Evolutionary conservation across 495 filamentous ascomycete genomes (phyloP).

Genomic region (Hypoxylon lienhwacheense): DNA sequence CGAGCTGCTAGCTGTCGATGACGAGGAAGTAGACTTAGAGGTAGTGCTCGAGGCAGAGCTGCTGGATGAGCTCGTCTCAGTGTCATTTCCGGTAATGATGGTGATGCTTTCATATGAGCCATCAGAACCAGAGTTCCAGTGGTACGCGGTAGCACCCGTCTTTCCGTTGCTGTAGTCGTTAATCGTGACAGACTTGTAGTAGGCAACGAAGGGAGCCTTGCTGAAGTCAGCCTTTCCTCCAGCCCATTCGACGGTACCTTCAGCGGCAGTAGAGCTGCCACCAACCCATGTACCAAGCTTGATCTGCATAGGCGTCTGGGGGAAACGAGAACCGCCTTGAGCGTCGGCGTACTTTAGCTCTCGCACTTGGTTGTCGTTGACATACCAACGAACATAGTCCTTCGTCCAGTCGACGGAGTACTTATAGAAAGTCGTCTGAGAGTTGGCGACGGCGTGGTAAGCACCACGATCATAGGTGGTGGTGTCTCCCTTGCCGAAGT

Average conservation of each 20-base stretch:
- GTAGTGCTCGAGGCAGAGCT: slow-evolving; percentile 27
- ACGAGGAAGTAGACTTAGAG: slow-evolving; percentile 23
- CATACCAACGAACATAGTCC: slow-evolving; percentile 75
- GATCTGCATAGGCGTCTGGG: slow-evolving; percentile 87
- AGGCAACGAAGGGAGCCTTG: slow-evolving; percentile 78
- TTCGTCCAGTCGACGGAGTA: slow-evolving; percentile 88
- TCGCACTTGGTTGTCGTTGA: slow-evolving; percentile 72
- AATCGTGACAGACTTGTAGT: slow-evolving; percentile 76
- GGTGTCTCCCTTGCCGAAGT: slow-evolving; percentile 90
- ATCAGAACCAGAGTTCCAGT: slow-evolving; percentile 65
- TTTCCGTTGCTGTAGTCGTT: slow-evolving; percentile 86
- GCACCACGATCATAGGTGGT: slow-evolving; percentile 72
- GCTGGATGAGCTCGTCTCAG: slow-evolving; percentile 43
- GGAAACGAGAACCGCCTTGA: slow-evolving; percentile 68
- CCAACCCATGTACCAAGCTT: slow-evolving; percentile 87
- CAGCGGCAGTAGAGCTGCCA: slow-evolving; percentile 66
- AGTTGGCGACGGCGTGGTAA: slow-evolving; percentile 61
- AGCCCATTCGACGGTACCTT: slow-evolving; percentile 87
- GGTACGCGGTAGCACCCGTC: slow-evolving; percentile 69
- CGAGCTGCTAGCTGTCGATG: slow-evolving; percentile 25
- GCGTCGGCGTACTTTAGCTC: slow-evolving; percentile 63
- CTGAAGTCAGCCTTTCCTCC: slow-evolving; percentile 77
- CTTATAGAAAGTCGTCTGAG: slow-evolving; percentile 71
- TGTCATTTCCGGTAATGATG: slow-evolving; percentile 66
- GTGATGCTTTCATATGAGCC: slow-evolving; percentile 80